These are phyloP conservation scores for Kurtzmaniella natalensis DNA, from an alignment of 1,139 yeast species.

Conservation along the genomic window DNA sequence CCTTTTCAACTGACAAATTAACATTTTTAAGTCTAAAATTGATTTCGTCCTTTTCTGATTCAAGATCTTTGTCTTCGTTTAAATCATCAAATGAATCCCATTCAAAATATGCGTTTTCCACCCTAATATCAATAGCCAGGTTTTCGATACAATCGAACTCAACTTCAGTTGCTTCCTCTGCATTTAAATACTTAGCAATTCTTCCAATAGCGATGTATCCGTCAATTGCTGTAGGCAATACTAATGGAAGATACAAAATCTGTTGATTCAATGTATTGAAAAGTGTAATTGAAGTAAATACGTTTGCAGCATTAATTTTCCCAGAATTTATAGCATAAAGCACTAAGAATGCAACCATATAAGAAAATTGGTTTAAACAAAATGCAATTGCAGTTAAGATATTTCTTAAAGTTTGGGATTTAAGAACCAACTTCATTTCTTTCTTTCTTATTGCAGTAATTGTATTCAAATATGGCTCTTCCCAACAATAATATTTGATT, in stretches of 20 bases:
- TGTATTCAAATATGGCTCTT: constrained; percentile 44
- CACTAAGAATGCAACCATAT: constrained; percentile 66
- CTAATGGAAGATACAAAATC: constrained; percentile 61
- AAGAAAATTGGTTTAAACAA: constrained; percentile 59
- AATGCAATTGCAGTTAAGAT: constrained; percentile 50
- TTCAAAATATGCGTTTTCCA: constrained; percentile 24
- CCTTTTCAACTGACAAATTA: constrained; percentile 39
- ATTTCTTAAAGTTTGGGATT: constrained; percentile 52
- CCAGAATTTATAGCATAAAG: constrained; percentile 45
- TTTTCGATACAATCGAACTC: constrained; percentile 3
- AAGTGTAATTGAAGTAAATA: constrained; percentile 73
- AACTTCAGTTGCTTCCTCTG: constrained; percentile 14
- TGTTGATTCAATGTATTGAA: constrained; percentile 51
- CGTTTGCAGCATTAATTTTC: constrained; percentile 54
- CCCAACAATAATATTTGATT: constrained; percentile 70
- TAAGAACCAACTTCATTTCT: constrained; percentile 45
- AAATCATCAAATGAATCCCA: constrained; percentile 40
- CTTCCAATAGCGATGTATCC: constrained; percentile 57
- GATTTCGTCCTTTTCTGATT: constrained; percentile 8
- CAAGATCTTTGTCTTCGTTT: constrained; percentile 14
- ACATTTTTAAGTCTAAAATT: constrained; percentile 22
- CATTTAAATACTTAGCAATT: constrained; percentile 43
- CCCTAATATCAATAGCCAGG: constrained; percentile 21
- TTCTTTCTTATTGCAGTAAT: constrained; percentile 39
- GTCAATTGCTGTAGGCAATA: constrained; percentile 61